Evolutionary conservation across 2,329 filamentous ascomycete genomes (phyloP).

Genomic region (Alternaria triticimaculans): DNA sequence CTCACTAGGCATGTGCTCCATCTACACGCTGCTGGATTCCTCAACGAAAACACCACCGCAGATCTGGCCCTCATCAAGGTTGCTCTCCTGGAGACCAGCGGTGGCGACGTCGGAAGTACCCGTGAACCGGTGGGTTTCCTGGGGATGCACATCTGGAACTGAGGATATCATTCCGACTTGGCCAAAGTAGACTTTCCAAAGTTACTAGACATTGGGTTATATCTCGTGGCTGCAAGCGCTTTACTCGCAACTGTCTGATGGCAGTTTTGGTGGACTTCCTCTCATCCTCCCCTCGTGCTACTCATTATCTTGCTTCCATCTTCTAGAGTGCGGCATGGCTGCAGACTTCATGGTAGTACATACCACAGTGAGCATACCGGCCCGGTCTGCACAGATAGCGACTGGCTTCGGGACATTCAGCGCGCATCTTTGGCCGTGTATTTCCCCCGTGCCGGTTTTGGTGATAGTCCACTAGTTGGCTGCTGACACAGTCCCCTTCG

Average conservation of each 20-base stretch:
- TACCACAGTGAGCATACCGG: background rate
- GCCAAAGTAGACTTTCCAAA: background rate
- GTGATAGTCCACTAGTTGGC: background rate
- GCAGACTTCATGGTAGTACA: background rate
- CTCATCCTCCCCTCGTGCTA: background rate
- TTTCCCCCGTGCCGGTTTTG: background rate
- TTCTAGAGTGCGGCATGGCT: background rate
- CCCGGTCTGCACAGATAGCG: background rate
- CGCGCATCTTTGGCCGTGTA: background rate
- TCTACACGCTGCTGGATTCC: slow-evolving; percentile 36
- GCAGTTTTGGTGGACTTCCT: background rate
- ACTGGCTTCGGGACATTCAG: background rate
- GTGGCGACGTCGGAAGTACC: slow-evolving; percentile 50
- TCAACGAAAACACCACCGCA: slow-evolving; percentile 50
- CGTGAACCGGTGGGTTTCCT: slow-evolving; percentile 61
- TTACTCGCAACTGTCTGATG: background rate
- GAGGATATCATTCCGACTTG: slow-evolving; percentile 29
- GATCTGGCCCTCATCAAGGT: slow-evolving; percentile 48
- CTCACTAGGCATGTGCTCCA: background rate
- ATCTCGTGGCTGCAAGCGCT: background rate
- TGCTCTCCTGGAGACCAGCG: slow-evolving; percentile 41
- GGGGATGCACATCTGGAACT: slow-evolving; percentile 67
- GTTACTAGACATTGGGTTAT: background rate
- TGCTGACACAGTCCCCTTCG: background rate
- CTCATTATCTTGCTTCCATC: background rate